Percentiles rank a stretch among this genome's conserved stretches.
Conservation (phyloP, 2,329 filamentous ascomycete species). For the Verticillium nonalfalfae region DNA sequence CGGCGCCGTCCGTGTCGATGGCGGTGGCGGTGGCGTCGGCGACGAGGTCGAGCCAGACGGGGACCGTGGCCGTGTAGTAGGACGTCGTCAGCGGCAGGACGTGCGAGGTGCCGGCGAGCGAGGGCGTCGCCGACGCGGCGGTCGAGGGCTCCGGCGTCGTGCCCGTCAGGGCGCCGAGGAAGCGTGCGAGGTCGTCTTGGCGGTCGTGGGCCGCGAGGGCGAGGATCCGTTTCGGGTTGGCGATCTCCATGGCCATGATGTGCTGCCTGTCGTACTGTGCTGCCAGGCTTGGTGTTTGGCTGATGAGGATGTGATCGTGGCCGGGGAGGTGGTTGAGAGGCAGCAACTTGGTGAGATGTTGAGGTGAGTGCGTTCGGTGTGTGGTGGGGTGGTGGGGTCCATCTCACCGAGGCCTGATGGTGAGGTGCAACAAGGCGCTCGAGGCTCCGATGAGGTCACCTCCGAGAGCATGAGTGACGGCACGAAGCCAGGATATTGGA, state of each 20-base stretch:
- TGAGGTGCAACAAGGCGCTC: too few relatives aligned
- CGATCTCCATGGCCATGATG: slow-evolving; percentile 27
- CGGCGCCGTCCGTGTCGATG: slow-evolving; percentile 62
- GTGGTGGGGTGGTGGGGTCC: too few relatives aligned
- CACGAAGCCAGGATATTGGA: too few relatives aligned
- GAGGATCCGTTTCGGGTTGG: slow-evolving; percentile 50
- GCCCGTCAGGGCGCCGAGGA: slow-evolving; percentile 48
- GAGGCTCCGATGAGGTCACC: too few relatives aligned
- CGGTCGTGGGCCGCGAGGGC: slow-evolving; percentile 46
- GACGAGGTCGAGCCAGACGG: slow-evolving; percentile 63
- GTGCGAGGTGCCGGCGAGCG: slow-evolving; percentile 55
- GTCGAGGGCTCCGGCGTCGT: slow-evolving; percentile 27
- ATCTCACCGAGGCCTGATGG: too few relatives aligned
- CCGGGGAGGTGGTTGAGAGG: too few relatives aligned
- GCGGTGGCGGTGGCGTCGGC: slow-evolving; percentile 40
- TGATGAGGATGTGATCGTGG: too few relatives aligned
- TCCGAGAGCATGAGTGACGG: too few relatives aligned
- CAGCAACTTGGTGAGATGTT: too few relatives aligned
- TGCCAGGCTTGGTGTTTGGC: too few relatives aligned
- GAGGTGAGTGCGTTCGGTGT: too few relatives aligned
- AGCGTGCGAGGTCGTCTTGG: slow-evolving; percentile 35
- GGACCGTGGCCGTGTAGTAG: slow-evolving; percentile 56
- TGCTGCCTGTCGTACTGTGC: too few relatives aligned
- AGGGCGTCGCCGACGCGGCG: slow-evolving; percentile 17
- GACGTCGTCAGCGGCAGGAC: slow-evolving; percentile 45